These are phyloP conservation scores for Abelmoschus esculentus DNA, from an alignment of 345 rosid species.

Conservation along the genomic window DNA sequence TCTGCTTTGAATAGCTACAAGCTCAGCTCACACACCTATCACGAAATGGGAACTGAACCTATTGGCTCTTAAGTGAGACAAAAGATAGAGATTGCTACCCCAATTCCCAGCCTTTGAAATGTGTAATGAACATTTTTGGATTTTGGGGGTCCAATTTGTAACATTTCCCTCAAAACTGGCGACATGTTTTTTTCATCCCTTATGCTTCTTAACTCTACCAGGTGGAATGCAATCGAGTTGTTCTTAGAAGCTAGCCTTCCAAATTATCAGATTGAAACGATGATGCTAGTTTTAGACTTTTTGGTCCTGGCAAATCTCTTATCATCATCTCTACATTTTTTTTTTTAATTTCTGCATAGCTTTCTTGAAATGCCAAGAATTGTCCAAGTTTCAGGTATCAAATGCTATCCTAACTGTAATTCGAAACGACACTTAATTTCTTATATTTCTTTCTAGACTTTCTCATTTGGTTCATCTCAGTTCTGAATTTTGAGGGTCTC, in stretches of 20 bases:
- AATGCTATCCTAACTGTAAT: conserved; percentile 9
- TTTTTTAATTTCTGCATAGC: not conserved
- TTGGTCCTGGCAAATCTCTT: not conserved
- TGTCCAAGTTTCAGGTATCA: conserved; percentile 79
- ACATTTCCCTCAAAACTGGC: conserved; percentile 28
- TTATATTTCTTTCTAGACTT: not conserved
- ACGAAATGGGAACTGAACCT: not conserved
- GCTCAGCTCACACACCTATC: not conserved
- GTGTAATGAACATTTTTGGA: conserved; percentile 42
- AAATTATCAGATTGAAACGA: not conserved
- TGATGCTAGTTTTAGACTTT: not conserved
- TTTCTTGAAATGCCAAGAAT: conserved; percentile 68
- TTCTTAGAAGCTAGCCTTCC: not conserved
- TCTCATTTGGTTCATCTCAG: conserved; percentile 26
- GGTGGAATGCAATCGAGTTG: conserved; percentile 6
- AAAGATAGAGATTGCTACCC: not conserved
- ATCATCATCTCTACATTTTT: not conserved
- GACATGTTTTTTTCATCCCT: conserved; percentile 46
- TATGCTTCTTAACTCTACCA: conserved; percentile 4
- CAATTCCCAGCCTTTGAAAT: not conserved
- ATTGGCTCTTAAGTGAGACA: not conserved
- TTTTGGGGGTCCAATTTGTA: conserved; percentile 33
- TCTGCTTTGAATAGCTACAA: not conserved
- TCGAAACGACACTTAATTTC: conserved; percentile 12
- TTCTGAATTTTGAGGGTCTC: conserved; percentile 45